A percentile compares a stretch with the other conserved stretches of the same genome.
These are phyloP conservation scores for Chaetomium fimeti DNA, from an alignment of 495 filamentous ascomycete genomes.

Conservation along the genomic window DNA sequence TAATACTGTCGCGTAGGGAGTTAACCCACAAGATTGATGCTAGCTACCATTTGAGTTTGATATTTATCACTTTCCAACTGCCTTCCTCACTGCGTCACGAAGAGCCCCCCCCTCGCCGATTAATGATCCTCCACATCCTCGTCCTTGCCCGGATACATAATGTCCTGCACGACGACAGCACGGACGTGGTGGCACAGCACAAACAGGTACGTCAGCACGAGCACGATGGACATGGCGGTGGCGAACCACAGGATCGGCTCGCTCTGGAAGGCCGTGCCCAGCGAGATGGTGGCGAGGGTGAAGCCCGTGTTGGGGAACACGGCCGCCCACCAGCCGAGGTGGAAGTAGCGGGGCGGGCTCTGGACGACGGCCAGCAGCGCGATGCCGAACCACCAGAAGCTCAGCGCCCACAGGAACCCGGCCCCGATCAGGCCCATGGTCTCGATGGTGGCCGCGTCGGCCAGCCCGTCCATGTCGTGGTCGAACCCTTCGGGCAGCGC, in stretches of 20 bases:
- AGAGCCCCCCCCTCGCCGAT: no score
- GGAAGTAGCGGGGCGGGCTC: conserved; percentile 53
- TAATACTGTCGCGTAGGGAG: no score
- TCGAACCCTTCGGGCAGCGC: conserved; percentile 39
- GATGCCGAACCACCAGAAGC: conserved; percentile 72
- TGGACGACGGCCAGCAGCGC: conserved; percentile 55
- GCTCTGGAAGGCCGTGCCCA: conserved; percentile 48
- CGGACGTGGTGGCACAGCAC: conserved; percentile 54
- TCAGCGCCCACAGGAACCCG: conserved; percentile 71
- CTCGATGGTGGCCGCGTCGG: conserved; percentile 38
- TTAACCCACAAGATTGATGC: no score
- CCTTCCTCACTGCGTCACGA: no score
- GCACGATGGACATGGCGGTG: conserved; percentile 52
- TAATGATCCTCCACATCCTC: conserved; percentile 52
- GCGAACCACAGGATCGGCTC: conserved; percentile 47
- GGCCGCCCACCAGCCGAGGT: conserved; percentile 57
- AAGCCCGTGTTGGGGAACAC: conserved; percentile 63
- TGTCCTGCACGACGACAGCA: conserved; percentile 55
- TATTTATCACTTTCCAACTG: no score
- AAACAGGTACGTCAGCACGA: conserved; percentile 58
- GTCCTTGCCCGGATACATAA: conserved; percentile 62
- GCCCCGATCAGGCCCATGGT: conserved; percentile 55
- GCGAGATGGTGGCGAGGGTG: conserved; percentile 49
- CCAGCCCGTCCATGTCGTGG: conserved; percentile 33
- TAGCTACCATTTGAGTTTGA: no score